Evolutionary conservation across 2,329 filamentous ascomycete genomes (phyloP).

Genomic region (Thielaviopsis populi): DNA sequence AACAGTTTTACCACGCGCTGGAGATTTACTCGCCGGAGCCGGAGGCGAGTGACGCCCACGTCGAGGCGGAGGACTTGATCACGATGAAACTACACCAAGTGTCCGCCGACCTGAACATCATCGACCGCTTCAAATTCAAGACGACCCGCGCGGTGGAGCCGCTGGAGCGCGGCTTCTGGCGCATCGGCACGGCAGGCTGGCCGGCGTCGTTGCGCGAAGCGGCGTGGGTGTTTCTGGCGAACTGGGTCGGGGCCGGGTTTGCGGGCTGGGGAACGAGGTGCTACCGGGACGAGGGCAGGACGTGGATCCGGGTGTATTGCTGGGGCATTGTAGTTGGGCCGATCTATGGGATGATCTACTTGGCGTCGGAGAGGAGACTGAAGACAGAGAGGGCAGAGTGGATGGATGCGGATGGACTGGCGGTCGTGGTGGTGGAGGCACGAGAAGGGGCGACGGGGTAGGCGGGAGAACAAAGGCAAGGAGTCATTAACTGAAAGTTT

Average conservation of each 20-base stretch:
- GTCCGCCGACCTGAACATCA: slow-evolving; percentile 35
- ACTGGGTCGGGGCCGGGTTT: slow-evolving; percentile 42
- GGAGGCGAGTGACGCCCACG: slow-evolving; percentile 28
- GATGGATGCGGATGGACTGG: slow-evolving; percentile 47
- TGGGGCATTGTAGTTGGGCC: slow-evolving; percentile 63
- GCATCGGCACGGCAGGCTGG: slow-evolving; percentile 45
- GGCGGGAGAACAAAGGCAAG: neutral
- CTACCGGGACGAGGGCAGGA: slow-evolving; percentile 29
- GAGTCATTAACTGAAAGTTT: no score
- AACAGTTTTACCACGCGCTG: slow-evolving; percentile 24
- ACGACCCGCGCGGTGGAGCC: neutral
- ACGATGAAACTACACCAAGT: slow-evolving; percentile 41
- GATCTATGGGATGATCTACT: slow-evolving; percentile 58
- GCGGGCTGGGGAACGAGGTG: slow-evolving; percentile 56
- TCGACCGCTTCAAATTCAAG: slow-evolving; percentile 31
- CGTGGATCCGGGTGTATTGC: slow-evolving; percentile 51
- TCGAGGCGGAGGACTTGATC: slow-evolving; percentile 37
- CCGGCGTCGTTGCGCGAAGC: slow-evolving; percentile 30
- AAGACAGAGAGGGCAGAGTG: slow-evolving; percentile 45
- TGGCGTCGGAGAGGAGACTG: slow-evolving; percentile 51
- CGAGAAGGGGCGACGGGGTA: slow-evolving; percentile 12
- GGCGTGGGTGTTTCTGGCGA: slow-evolving; percentile 47
- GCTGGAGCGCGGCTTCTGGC: slow-evolving; percentile 69
- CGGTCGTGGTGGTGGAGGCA: slow-evolving; percentile 30
- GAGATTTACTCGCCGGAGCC: slow-evolving; percentile 42